phyloP scores from a whole-genome alignment of 106 monocot genomes.

The Gastrodia elata region DNA sequence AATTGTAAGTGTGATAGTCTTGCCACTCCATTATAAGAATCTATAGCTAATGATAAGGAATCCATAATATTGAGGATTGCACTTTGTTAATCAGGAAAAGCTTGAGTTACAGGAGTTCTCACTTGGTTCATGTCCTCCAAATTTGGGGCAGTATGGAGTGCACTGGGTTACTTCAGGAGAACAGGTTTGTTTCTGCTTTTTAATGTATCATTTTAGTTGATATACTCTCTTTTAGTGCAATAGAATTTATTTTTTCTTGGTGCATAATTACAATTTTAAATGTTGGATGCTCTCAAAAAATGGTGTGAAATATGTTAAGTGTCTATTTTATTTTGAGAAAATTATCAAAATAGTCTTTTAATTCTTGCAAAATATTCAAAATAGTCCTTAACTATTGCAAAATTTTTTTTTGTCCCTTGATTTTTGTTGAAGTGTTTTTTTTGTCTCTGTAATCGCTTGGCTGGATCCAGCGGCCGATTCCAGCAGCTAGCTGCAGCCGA shows the following conservation, averaged over 20 bases:
- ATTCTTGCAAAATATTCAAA: no score
- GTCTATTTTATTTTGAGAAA: not conserved
- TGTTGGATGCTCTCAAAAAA: not conserved
- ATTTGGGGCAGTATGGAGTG: constrained; percentile 52
- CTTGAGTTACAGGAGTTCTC: constrained; percentile 86
- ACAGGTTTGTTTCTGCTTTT: constrained; percentile 54
- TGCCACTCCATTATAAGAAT: not conserved
- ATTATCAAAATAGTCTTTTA: no score
- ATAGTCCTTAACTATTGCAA: no score
- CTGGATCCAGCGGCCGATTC: no score
- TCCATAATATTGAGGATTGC: not conserved
- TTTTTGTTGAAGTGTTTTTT: no score
- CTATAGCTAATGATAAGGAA: not conserved
- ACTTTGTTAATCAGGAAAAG: constrained; percentile 48
- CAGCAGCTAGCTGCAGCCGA: no score
- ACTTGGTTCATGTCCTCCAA: constrained; percentile 83
- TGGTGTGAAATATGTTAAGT: not conserved
- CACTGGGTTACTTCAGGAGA: constrained; percentile 83
- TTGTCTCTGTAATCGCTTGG: no score
- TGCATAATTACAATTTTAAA: not conserved
- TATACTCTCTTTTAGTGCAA: not conserved
- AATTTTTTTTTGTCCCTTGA: not conserved
- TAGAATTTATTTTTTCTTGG: not conserved
- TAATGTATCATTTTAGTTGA: not conserved
- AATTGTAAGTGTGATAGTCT: constrained; percentile 49